Conservation (phyloP, 2,329 filamentous ascomycete species). For the Basipetospora chlamydospora region DNA sequence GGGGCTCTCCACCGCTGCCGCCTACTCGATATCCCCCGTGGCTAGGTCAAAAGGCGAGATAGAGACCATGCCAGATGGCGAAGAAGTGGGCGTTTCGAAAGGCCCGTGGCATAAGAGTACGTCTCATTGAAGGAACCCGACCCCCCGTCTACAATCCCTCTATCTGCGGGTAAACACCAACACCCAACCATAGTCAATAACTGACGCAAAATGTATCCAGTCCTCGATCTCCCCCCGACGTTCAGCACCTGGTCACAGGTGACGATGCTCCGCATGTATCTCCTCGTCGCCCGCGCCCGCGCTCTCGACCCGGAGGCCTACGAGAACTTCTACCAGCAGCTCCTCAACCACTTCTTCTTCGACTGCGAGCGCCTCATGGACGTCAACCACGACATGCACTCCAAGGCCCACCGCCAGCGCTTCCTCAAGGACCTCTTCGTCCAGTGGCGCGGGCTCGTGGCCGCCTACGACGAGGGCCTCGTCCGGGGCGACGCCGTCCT, state of each 20-base stretch:
- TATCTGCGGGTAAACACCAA: constrained; percentile 1
- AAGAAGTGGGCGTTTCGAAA: constrained; percentile 63
- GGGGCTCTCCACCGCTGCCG: constrained; percentile 33
- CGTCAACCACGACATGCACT: constrained; percentile 56
- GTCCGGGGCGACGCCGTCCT: constrained; percentile 63
- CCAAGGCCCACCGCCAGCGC: constrained; percentile 43
- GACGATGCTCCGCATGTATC: constrained; percentile 91
- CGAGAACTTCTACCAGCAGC: constrained; percentile 70
- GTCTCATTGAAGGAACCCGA: too few relatives aligned
- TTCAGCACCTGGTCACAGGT: constrained; percentile 96
- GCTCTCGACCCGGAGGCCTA: constrained; percentile 57
- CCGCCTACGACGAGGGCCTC: constrained; percentile 74
- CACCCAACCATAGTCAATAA: too few relatives aligned
- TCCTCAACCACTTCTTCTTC: constrained; percentile 92
- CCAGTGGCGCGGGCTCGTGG: constrained; percentile 78
- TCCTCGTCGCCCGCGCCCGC: constrained; percentile 70
- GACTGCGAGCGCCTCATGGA: constrained; percentile 76
- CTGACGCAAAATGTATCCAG: constrained; percentile 25
- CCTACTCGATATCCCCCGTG: constrained; percentile 60
- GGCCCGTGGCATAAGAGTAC: constrained; percentile 74
- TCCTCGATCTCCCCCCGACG: constrained; percentile 64
- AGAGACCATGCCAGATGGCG: constrained; percentile 58
- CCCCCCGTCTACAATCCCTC: background rate
- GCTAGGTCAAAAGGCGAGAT: constrained; percentile 51
- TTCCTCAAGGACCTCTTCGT: constrained; percentile 80